Evolutionary conservation across 116 monocot genomes (phyloP), one percentile per base, ranked within the genome.

Genomic region (Phalaenopsis hybrid): DNA sequence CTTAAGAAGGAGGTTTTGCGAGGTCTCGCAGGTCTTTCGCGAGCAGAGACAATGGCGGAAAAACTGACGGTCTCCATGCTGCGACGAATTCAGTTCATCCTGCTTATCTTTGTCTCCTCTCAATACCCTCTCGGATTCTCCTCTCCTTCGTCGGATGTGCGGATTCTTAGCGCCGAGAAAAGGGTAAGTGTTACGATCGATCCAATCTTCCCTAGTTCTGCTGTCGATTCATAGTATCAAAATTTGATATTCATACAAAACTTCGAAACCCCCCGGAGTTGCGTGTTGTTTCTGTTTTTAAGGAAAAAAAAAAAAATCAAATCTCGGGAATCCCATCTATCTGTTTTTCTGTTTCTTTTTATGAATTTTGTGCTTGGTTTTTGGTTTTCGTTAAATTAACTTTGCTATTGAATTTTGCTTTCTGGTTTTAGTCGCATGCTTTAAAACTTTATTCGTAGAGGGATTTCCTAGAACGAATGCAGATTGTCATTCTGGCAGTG

Each of bases 121-220:
- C 20, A 6, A 13, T 78, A 52, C 3, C 12, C 74, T 34, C 6
- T 86, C 63, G 77, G 31, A 28, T 75, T 81, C 16, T 81, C 86
- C 44, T 73, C 73, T 8, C 68, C 84, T 4, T 49, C 85, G 31
- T 8, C 83, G 31, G 84, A 84, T 44, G 78, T 93, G 79, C 88
- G 82, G 59, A 82, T 93, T 77, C 81, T 90, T 78, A 84, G 78
- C 63, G 93, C 89, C 31, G 90, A 93, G 81, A 87, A 79, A 78
- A 89, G 90, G 86, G 93, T 93, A 81, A 70, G 63, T 13, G 6
- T 18, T 9, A 4, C 17, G 11, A 57, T 49, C 59, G 20, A 45
- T 43, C 5, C 44, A n/a, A 72, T 34, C 31, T 75, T 44, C 46
- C 18, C 75, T 45, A 45, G 46, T 21, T 46, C 75, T 75, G 75